These are phyloP conservation scores for Candida manassasensis DNA, from an alignment of 805 yeast species.

Conservation along the genomic window DNA sequence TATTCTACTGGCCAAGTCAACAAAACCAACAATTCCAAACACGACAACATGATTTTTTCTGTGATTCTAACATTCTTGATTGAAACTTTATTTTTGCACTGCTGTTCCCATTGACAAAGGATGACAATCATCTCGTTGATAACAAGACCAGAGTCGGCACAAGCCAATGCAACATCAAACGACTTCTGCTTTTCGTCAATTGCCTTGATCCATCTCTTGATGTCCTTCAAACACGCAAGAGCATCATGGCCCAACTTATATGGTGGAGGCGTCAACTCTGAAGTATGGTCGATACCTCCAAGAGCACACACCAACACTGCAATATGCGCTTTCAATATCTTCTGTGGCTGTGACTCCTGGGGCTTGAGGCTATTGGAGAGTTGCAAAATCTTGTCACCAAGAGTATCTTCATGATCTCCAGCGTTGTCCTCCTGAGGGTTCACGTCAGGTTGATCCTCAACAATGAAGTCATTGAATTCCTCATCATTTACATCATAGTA, in stretches of 20 bases:
- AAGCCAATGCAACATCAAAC: constrained; percentile 83
- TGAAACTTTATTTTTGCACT: constrained; percentile 26
- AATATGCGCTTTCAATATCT: constrained; percentile 63
- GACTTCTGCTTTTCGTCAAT: constrained; percentile 71
- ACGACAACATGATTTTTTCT: constrained; percentile 64
- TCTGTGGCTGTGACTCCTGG: constrained; percentile 31
- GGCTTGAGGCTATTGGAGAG: constrained; percentile 24
- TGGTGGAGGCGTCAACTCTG: constrained; percentile 36
- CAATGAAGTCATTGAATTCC: constrained; percentile 35
- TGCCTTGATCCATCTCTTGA: constrained; percentile 80
- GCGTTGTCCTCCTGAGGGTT: constrained; percentile 8
- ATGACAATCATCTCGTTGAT: constrained; percentile 70
- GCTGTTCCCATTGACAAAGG: constrained; percentile 64
- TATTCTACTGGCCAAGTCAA: constrained; percentile 82
- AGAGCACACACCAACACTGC: constrained; percentile 80
- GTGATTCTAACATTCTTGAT: constrained; percentile 25
- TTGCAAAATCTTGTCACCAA: constrained; percentile 17
- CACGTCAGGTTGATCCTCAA: constrained; percentile 19
- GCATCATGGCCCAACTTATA: constrained; percentile 89
- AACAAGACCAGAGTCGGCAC: constrained; percentile 75
- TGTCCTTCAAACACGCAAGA: constrained; percentile 76
- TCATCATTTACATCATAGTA: constrained; percentile 13
- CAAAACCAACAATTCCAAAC: constrained; percentile 75
- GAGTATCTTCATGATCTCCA: constrained; percentile 13
- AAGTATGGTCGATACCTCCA: constrained; percentile 78